Conservation (phyloP, 2,329 filamentous ascomycete genomes). For the Fusarium nelsonii region DNA sequence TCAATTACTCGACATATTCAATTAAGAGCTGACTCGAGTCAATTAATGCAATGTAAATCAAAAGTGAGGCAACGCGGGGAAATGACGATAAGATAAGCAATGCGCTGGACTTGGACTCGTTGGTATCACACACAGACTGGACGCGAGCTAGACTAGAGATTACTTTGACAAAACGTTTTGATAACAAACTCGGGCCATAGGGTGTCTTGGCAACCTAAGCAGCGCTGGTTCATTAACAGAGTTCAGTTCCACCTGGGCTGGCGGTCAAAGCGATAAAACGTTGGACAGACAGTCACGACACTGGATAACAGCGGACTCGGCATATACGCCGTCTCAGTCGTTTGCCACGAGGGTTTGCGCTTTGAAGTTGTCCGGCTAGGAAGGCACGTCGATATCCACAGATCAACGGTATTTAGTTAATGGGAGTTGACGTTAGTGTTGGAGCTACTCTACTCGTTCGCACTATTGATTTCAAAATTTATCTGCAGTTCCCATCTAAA, state of each 20-base stretch:
- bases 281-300: background rate
- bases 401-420: background rate
- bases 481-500: background rate
- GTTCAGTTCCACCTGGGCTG: slow-evolving; percentile 2
- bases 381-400: slow-evolving; percentile 8
- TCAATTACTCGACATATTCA: background rate
- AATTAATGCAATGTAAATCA: background rate
- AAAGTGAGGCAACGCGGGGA: background rate
- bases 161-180: background rate
- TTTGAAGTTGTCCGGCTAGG: background rate
- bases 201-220: slow-evolving; percentile 8
- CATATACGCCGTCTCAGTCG: background rate
- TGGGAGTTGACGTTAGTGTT: no score
- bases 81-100: background rate
- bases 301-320: background rate
- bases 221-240: background rate
- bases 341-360: background rate
- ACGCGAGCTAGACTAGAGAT: background rate
- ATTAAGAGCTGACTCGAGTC: slow-evolving; percentile 2
- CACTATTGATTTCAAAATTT: background rate
- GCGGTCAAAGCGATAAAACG: slow-evolving; percentile 2
- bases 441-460: background rate
- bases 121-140: background rate
- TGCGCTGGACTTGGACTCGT: background rate
- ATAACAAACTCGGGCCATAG: slow-evolving; percentile 4